phyloP scores from a whole-genome alignment of 805 yeast species.

The Ogataea neopini region DNA sequence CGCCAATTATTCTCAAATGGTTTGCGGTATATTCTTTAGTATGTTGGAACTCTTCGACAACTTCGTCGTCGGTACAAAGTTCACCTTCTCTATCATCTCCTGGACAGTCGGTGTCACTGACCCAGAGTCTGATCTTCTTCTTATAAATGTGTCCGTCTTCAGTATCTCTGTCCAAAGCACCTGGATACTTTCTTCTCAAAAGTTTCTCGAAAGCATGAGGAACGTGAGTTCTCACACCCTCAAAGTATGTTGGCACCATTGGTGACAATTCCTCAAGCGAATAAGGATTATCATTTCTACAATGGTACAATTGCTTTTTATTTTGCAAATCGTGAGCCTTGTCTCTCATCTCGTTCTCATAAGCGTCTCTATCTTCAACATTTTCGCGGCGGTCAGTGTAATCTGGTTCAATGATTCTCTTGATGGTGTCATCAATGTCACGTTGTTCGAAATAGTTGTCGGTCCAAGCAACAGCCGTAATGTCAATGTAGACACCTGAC shows the following conservation, averaged over 20 bases:
- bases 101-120: slow-evolving; percentile 33
- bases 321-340: slow-evolving; percentile 25
- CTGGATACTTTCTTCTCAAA: slow-evolving; percentile 51
- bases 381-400: slow-evolving; percentile 14
- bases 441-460: slow-evolving; percentile 33
- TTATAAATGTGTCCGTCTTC: slow-evolving; percentile 47
- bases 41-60: slow-evolving; percentile 33
- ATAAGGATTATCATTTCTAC: slow-evolving; percentile 57
- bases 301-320: slow-evolving; percentile 39
- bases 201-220: slow-evolving; percentile 47
- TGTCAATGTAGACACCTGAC: slow-evolving; percentile 66
- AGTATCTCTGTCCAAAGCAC: slow-evolving; percentile 35
- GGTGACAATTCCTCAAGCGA: slow-evolving; percentile 49
- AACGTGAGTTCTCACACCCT: slow-evolving; percentile 55
- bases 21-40: slow-evolving; percentile 32
- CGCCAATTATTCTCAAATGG: slow-evolving; percentile 23
- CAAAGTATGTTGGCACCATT: slow-evolving; percentile 48
- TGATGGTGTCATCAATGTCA: slow-evolving; percentile 19
- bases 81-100: slow-evolving; percentile 27
- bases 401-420: slow-evolving; percentile 25
- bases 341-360: slow-evolving; percentile 15
- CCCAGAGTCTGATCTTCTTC: slow-evolving; percentile 60
- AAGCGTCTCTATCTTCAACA: slow-evolving; percentile 18
- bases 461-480: slow-evolving; percentile 54
- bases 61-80: slow-evolving; percentile 34